phyloP scores from a whole-genome alignment of 495 filamentous ascomycete genomes.

The Glarea lozoyensis region DNA sequence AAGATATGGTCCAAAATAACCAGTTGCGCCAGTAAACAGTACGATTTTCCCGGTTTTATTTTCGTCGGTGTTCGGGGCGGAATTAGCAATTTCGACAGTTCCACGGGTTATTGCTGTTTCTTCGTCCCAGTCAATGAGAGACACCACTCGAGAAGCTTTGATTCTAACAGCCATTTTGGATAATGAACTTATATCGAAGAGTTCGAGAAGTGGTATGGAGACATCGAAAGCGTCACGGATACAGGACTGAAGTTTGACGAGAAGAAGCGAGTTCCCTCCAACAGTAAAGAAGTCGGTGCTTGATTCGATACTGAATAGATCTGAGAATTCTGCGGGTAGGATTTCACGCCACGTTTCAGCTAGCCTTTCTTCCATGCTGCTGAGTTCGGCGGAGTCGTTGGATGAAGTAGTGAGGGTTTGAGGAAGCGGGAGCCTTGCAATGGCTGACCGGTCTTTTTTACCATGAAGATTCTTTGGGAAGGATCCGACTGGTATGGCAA shows the following conservation, averaged over 20 bases:
- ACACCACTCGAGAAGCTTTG: neutral
- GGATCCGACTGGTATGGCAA: constrained; percentile 24
- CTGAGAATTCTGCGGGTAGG: constrained; percentile 3
- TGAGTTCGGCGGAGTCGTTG: neutral
- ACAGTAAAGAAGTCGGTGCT: constrained; percentile 27
- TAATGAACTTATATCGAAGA: constrained; percentile 1
- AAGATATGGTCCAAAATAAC: constrained; percentile 14
- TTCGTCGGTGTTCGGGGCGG: neutral
- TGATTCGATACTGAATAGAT: neutral
- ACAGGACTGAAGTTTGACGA: constrained; percentile 19
- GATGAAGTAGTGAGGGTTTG: neutral
- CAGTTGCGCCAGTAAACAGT: constrained; percentile 26
- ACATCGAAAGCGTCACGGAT: neutral
- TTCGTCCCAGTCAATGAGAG: constrained; percentile 5
- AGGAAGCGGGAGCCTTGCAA: neutral
- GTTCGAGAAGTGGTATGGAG: neutral
- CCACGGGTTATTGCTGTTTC: too few relatives aligned
- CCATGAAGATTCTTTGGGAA: constrained; percentile 31
- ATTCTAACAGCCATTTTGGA: neutral
- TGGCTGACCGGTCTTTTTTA: constrained; percentile 28
- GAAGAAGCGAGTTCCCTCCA: constrained; percentile 26
- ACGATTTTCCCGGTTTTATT: neutral
- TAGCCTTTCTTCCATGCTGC: constrained; percentile 14
- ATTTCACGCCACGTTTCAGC: constrained; percentile 22
- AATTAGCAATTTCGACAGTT: neutral